Evolutionary conservation across 352 stramenopile genomes (phyloP), one percentile per base, ranked within the genome.

Genomic region (Globisporangium middletonii): DNA sequence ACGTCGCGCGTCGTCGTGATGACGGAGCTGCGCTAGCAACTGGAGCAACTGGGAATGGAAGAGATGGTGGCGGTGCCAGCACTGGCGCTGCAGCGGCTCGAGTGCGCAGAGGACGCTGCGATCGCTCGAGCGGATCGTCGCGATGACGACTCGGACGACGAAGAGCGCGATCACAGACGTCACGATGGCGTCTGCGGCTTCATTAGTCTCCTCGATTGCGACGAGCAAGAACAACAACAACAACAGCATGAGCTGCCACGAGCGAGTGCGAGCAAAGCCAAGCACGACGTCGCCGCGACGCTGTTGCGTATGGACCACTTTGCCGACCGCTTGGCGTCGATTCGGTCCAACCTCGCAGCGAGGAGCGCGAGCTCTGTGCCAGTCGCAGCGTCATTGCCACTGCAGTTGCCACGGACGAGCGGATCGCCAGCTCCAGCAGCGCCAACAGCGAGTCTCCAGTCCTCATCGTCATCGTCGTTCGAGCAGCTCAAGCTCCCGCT

Each of bases 241-340:
- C 18, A 58, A 37, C 30, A 57, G 13, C 19, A 37, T 23, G 23
- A 42, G 0, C 33, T 38, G 33, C 33, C 33, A 9, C 33, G 30
- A 35, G 30, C 30, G 30, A 8, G 33, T 38, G 33, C 33, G 26
- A 28, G 41, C 30, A 43, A 49, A 46, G 27, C 53, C 33, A 61
- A 58, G 23, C 61, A 61, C 6, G 57, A 65, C 33, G 56, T 68
- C 12, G 57, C 50, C 9, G 55, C 56, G 33, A 71, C 64, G 51
- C 60, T 73, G 15, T 57, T 61, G 46, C 79, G 77, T 50, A 75
- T 82, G 48, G 66, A 83, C 49, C 66, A 50, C 13, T 81, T 88
- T 53, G 60, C 69, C 18, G 65, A 69, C 18, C 71, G 71, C n/a
- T 54, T 86, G 33, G 58, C 69, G 8, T 65, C 50, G 8, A 86